These are phyloP conservation scores for Saposhnikovia divaricata DNA, from an alignment of 129 eudicot genomes.

Conservation along the genomic window DNA sequence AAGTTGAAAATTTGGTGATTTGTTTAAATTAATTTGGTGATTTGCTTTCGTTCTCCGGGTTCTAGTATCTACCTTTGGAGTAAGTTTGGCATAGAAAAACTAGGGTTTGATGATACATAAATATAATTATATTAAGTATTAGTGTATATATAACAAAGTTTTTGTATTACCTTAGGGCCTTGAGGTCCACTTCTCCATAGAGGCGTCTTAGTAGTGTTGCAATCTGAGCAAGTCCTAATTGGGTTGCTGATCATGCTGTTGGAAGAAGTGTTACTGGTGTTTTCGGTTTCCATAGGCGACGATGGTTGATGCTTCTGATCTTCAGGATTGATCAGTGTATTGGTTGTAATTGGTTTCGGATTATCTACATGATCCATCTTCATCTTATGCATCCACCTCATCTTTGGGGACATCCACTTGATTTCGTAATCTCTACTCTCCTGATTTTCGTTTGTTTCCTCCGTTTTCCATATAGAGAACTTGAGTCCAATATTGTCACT, in stretches of 20 bases:
- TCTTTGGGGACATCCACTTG: conserved; percentile 68
- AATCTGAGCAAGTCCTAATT: conserved; percentile 82
- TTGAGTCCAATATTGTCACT: conserved; percentile 34
- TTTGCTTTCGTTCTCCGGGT: too few relatives aligned
- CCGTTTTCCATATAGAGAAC: conserved; percentile 53
- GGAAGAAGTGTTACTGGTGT: conserved; percentile 9
- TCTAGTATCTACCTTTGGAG: too few relatives aligned
- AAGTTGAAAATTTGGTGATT: too few relatives aligned
- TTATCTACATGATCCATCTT: conserved; percentile 26
- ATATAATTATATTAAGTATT: too few relatives aligned
- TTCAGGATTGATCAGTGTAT: conserved; percentile 12
- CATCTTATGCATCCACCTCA: conserved; percentile 58
- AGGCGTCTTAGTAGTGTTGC: conserved; percentile 86
- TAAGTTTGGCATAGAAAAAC: neutral
- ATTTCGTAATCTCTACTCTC: conserved; percentile 21
- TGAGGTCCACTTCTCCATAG: conserved; percentile 95
- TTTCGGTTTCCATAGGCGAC: neutral
- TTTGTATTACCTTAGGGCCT: conserved; percentile 66
- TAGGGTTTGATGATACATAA: neutral
- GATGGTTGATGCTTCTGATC: conserved; percentile 25
- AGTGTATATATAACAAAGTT: neutral
- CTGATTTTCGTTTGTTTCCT: neutral
- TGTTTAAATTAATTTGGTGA: too few relatives aligned
- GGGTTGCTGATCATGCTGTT: conserved; percentile 20
- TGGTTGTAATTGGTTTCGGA: neutral